These are phyloP conservation scores for Euryodendron excelsum DNA, from an alignment of 148 eudicot species.

Conservation along the genomic window DNA sequence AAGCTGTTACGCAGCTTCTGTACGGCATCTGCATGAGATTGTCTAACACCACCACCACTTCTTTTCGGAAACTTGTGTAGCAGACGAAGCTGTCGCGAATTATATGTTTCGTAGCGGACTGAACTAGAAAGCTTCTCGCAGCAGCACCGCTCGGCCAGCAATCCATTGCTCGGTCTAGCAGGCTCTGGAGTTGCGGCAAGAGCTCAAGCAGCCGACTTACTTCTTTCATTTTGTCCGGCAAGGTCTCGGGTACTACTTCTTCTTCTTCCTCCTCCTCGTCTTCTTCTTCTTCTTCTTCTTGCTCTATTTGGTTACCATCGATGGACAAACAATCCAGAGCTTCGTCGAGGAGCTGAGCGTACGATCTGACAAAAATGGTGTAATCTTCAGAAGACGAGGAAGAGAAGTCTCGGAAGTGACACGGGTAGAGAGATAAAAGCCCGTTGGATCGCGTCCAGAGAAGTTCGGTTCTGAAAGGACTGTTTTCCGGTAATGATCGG, in stretches of 20 bases:
- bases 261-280: neutral
- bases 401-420: conserved; percentile 34
- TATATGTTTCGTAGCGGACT: conserved; percentile 31
- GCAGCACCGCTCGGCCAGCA: conserved; percentile 32
- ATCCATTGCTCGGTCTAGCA: conserved; percentile 35
- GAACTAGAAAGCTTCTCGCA: conserved; percentile 30
- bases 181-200: conserved; percentile 33
- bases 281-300: neutral
- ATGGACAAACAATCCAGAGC: conserved; percentile 20
- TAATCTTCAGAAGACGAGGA: conserved; percentile 36
- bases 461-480: conserved; percentile 26
- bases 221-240: conserved; percentile 2
- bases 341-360: conserved; percentile 38
- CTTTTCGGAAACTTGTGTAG: conserved; percentile 24
- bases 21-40: conserved; percentile 34
- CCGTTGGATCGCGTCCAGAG: conserved; percentile 31
- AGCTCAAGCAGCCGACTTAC: conserved; percentile 9
- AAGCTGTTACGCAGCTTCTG: conserved; percentile 26
- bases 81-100: conserved; percentile 39
- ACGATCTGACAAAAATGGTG: conserved; percentile 34
- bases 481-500: conserved; percentile 20
- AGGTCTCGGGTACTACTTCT: neutral
- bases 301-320: neutral
- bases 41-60: conserved; percentile 27
- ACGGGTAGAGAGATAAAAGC: conserved; percentile 28